Conservation (phyloP, 2,329 filamentous ascomycete species). For the Neodidymelliopsis sp. region DNA sequence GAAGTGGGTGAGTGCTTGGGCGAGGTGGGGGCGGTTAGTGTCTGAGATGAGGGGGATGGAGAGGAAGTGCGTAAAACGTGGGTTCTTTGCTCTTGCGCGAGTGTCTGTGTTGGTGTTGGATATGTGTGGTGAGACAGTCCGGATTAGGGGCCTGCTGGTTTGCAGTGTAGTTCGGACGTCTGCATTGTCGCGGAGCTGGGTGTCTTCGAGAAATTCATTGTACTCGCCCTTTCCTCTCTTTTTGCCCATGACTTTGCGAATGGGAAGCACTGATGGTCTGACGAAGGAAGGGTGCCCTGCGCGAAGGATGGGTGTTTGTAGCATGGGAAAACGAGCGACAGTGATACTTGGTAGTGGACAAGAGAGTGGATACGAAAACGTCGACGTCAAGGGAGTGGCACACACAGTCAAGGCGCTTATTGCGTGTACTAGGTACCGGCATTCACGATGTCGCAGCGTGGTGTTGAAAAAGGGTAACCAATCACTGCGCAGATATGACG, state of each 20-base stretch:
- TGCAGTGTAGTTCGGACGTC: slow-evolving; percentile 36
- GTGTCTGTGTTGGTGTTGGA: slow-evolving; percentile 19
- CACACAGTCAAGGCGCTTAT: slow-evolving; percentile 1
- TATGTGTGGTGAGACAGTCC: slow-evolving; percentile 20
- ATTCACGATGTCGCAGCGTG: slow-evolving; percentile 10
- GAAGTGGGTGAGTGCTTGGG: slow-evolving; percentile 68
- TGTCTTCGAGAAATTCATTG: slow-evolving; percentile 47
- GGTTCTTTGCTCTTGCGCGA: slow-evolving; percentile 43
- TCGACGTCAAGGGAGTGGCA: slow-evolving; percentile 15
- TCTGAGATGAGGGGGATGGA: slow-evolving; percentile 75
- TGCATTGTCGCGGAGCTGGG: slow-evolving; percentile 39
- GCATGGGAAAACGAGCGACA: not conserved
- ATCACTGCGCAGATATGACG: slow-evolving; percentile 9
- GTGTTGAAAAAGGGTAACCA: slow-evolving; percentile 12
- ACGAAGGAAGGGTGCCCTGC: not conserved
- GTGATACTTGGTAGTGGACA: not conserved
- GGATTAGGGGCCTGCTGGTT: slow-evolving; percentile 7
- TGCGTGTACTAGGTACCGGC: slow-evolving; percentile 4
- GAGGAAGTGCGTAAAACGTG: slow-evolving; percentile 74
- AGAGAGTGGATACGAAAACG: not conserved
- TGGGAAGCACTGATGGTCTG: not conserved
- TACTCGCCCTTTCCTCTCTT: slow-evolving; percentile 38
- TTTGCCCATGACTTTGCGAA: slow-evolving; percentile 36
- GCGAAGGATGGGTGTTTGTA: not conserved
- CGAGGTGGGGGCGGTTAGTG: slow-evolving; percentile 69